Base-by-base conservation (phyloP, 768 basidiomycete genomes). In the Floccularia luteovirens region DNA sequence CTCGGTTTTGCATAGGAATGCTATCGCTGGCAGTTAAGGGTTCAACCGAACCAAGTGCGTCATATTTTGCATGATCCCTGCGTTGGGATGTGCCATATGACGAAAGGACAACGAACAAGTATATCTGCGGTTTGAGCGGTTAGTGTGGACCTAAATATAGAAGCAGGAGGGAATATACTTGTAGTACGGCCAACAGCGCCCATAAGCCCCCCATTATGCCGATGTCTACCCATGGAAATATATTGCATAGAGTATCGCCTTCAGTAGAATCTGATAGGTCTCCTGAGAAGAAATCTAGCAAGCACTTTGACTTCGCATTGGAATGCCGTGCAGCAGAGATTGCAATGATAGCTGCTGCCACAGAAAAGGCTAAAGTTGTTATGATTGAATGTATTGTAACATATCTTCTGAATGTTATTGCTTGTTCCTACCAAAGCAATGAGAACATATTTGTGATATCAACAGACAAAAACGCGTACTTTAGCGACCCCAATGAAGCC, bases 191-290 rank as follows among this genome's bases (percentile, higher is more conserved):
- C 20, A 96, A 66, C 12, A 96, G 53, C 7, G 86, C 60, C 88
- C 92, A 97, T 4, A 96, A 66, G 5, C 77, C 89, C 14, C 72
- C 84, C 90, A 98, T 93, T 41, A 97, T 64, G 25, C 93, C 93
- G 11, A 96, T 67, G 51, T 88, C 86, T 7, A 90, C 86, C 89
- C 91, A 96, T 3, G 90, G 71, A 55, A 97, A 94, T 40, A 96
- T 83, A 34, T 81, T 69, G 62, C 96, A 99, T 17, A 98, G 70
- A 4, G 74, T 78, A 24, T 79, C 58, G 4, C 79, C 86, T 56
- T 90, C 74, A 25, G 60, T 56, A 36, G 59, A 48, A 43, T 49
- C 53, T 10, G 61, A 59, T 3, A 53, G 36, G 22, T 61, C 52
- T 48, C 63, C 56, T 13, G 66, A 53, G 55, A 80, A 86, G 63